These are phyloP conservation scores for Plasmopara viticola DNA, from an alignment of 352 stramenopile genomes.

Conservation along the genomic window DNA sequence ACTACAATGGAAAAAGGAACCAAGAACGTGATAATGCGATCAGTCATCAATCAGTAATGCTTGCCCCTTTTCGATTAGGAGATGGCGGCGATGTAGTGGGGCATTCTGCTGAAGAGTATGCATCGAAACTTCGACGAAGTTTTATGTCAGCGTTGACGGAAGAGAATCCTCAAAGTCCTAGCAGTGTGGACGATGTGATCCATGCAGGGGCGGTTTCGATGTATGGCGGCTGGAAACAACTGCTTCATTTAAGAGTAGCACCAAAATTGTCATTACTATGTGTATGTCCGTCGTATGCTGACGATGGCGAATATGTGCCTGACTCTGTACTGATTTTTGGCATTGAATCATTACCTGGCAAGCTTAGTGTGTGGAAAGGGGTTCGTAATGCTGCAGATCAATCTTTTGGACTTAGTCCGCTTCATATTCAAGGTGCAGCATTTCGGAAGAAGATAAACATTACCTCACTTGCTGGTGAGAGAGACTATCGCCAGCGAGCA, in stretches of 20 bases:
- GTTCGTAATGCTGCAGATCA: slow-evolving; percentile 24
- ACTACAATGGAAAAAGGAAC: slow-evolving; percentile 9
- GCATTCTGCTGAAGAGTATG: slow-evolving; percentile 24
- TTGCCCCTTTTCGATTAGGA: neutral
- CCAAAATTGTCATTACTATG: slow-evolving; percentile 42
- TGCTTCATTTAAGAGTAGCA: slow-evolving; percentile 32
- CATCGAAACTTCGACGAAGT: slow-evolving; percentile 25
- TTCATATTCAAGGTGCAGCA: slow-evolving; percentile 44
- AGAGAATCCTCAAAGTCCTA: slow-evolving; percentile 18
- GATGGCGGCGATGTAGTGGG: slow-evolving; percentile 2
- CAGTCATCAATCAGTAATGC: slow-evolving; percentile 10
- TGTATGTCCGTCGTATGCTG: slow-evolving; percentile 64
- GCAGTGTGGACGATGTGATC: slow-evolving; percentile 34
- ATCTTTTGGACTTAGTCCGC: slow-evolving; percentile 39
- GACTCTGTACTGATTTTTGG: slow-evolving; percentile 68
- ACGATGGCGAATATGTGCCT: slow-evolving; percentile 70
- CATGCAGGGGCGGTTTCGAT: slow-evolving; percentile 61
- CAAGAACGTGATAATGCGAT: slow-evolving; percentile 5
- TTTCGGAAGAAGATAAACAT: slow-evolving; percentile 53
- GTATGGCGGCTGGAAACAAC: slow-evolving; percentile 64
- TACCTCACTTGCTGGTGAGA: slow-evolving; percentile 67
- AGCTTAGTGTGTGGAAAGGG: slow-evolving; percentile 62
- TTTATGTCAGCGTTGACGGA: slow-evolving; percentile 35
- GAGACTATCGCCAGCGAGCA: slow-evolving; percentile 74
- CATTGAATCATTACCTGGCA: slow-evolving; percentile 38